phyloP scores from a whole-genome alignment of 371 early-diverging fungal species.

The Mortierella sp. region DNA sequence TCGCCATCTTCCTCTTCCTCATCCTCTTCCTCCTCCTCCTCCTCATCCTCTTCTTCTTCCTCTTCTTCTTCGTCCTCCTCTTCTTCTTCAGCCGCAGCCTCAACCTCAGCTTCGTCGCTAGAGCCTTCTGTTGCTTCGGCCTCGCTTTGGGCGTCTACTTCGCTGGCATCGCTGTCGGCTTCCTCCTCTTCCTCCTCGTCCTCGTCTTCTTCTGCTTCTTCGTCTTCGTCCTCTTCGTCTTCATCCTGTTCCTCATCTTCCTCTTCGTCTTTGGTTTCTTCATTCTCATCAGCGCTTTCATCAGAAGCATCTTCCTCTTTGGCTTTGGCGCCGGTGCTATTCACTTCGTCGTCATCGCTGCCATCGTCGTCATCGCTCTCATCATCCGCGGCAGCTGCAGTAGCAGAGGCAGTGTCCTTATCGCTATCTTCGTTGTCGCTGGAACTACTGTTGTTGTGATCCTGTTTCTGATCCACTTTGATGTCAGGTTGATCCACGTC shows the following conservation, averaged over 20 bases:
- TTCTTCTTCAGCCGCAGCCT: not conserved
- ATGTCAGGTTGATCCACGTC: not conserved
- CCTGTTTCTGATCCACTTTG: not conserved
- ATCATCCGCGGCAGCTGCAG: not conserved
- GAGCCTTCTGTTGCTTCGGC: not conserved
- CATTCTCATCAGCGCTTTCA: conserved; percentile 2
- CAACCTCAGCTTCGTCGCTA: conserved; percentile 12
- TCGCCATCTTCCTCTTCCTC: conserved; percentile 7
- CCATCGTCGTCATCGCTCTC: conserved; percentile 5
- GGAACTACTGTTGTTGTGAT: not conserved
- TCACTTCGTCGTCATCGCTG: no score
- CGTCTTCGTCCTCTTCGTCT: conserved; percentile 24
- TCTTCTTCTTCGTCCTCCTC: not conserved
- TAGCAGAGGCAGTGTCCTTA: not conserved
- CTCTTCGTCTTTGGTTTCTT: not conserved
- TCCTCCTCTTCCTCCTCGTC: conserved; percentile 1
- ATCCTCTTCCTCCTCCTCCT: conserved; percentile 8
- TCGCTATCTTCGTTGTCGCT: not conserved
- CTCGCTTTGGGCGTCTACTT: conserved; percentile 4
- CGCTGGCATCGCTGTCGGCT: not conserved
- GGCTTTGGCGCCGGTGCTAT: not conserved
- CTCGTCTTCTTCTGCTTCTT: not conserved
- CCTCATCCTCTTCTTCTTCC: conserved; percentile 8
- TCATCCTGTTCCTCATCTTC: conserved; percentile 43
- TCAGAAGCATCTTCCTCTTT: conserved; percentile 29